A percentile compares a stretch with the other conserved stretches of the same genome.
phyloP scores from a whole-genome alignment of 2,329 filamentous ascomycete species.

The Fusarium sororula region DNA sequence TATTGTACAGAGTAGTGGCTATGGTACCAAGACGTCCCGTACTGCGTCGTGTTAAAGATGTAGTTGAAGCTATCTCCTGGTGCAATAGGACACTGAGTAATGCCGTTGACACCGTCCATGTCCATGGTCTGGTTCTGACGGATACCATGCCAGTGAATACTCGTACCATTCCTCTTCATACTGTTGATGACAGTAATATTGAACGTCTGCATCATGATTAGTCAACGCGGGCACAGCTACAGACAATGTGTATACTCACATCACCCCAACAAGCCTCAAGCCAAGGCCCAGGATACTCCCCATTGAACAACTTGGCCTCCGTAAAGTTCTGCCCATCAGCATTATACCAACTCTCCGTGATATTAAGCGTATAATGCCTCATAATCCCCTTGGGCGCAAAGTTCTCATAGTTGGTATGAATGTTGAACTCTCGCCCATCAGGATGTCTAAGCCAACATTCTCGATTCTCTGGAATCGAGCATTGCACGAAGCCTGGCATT shows the following conservation, averaged over 20 bases:
- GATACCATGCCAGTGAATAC: slow-evolving; percentile 38
- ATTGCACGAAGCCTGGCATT: slow-evolving; percentile 39
- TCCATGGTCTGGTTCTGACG: slow-evolving; percentile 29
- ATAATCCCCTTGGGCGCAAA: slow-evolving; percentile 28
- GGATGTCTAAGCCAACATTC: slow-evolving; percentile 41
- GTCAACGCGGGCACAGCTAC: fast-evolving
- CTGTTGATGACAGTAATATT: slow-evolving; percentile 31
- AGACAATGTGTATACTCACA: background rate
- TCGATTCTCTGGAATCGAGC: slow-evolving; percentile 38
- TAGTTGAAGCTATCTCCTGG: slow-evolving; percentile 31
- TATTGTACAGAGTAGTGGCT: slow-evolving; percentile 39
- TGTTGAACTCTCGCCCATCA: slow-evolving; percentile 36
- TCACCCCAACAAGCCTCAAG: slow-evolving; percentile 45
- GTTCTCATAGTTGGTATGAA: slow-evolving; percentile 42
- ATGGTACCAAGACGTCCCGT: slow-evolving; percentile 40
- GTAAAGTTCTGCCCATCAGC: slow-evolving; percentile 37
- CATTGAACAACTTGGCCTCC: slow-evolving; percentile 40
- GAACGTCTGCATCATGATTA: background rate
- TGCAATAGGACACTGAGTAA: slow-evolving; percentile 37
- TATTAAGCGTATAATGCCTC: slow-evolving; percentile 34
- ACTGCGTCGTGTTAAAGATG: slow-evolving; percentile 28
- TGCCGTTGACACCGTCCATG: slow-evolving; percentile 39
- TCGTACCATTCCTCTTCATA: slow-evolving; percentile 30
- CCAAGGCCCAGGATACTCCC: slow-evolving; percentile 41
- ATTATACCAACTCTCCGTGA: slow-evolving; percentile 26